phyloP scores from a whole-genome alignment of 2,329 filamentous ascomycete genomes.

The Calonectria naviculata region DNA sequence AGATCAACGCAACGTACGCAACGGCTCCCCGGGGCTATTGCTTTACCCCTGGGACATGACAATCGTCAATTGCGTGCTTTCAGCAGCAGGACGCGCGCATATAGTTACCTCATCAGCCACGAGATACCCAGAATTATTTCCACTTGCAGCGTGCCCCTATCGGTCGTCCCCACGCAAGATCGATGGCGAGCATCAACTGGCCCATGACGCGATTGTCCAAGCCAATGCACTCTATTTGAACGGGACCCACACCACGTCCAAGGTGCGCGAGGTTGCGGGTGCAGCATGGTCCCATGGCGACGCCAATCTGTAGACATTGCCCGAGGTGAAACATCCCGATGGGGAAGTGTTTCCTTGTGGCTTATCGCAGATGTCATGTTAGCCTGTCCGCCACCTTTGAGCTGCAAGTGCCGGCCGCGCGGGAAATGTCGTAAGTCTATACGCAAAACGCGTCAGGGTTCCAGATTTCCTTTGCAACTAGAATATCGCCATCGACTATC shows the following conservation, averaged over 20 bases:
- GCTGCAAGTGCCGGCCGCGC: neutral
- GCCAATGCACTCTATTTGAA: neutral
- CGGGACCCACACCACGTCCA: neutral
- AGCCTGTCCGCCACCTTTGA: neutral
- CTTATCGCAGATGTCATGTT: slow-evolving; percentile 4
- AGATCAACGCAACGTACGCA: no score
- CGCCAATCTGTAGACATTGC: neutral
- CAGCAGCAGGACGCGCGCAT: neutral
- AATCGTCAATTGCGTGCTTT: neutral
- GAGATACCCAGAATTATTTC: neutral
- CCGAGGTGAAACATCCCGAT: neutral
- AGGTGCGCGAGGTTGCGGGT: neutral
- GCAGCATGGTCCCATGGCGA: neutral
- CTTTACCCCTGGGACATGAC: neutral
- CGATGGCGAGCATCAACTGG: neutral
- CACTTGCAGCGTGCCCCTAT: neutral
- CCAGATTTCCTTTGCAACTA: neutral
- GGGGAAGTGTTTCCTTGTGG: neutral
- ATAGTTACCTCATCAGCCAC: neutral
- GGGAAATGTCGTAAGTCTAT: neutral
- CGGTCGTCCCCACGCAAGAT: neutral
- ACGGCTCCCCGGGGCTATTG: neutral
- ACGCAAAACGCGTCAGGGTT: slow-evolving; percentile 1
- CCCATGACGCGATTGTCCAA: neutral
- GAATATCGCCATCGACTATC: neutral